Evolutionary conservation across 495 filamentous ascomycete species (phyloP).

Genomic region (Pyrenopolyporus hunteri): DNA sequence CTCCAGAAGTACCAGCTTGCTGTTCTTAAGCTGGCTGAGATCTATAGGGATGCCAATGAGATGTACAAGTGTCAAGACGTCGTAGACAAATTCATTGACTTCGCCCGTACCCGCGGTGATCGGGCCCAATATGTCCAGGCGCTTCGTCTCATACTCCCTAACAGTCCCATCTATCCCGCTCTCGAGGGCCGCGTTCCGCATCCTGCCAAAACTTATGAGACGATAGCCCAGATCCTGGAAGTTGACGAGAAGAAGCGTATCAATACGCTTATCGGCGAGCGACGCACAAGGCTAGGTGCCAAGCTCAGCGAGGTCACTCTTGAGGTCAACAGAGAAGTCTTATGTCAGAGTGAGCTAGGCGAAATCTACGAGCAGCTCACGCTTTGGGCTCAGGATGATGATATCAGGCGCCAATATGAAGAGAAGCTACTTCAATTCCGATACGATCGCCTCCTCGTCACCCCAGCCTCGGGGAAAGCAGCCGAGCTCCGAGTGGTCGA

Average conservation of each 20-base stretch:
- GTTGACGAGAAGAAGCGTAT: slow-evolving; percentile 87
- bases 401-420: slow-evolving; percentile 80
- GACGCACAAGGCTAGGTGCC: slow-evolving; percentile 86
- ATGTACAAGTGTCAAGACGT: slow-evolving; percentile 74
- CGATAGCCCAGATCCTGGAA: slow-evolving; percentile 84
- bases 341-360: slow-evolving; percentile 71
- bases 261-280: slow-evolving; percentile 87
- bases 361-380: slow-evolving; percentile 79
- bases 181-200: slow-evolving; percentile 86
- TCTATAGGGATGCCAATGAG: slow-evolving; percentile 72
- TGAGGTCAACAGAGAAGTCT: slow-evolving; percentile 87
- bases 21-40: slow-evolving; percentile 71
- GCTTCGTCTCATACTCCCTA: slow-evolving; percentile 76
- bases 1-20: slow-evolving; percentile 76
- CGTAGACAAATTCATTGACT: slow-evolving; percentile 77
- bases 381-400: slow-evolving; percentile 89
- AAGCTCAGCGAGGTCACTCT: slow-evolving; percentile 78
- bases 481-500: slow-evolving; percentile 71
- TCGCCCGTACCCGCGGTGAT: slow-evolving; percentile 72
- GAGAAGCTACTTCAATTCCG: slow-evolving; percentile 86
- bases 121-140: slow-evolving; percentile 73
- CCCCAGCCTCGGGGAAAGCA: slow-evolving; percentile 67
- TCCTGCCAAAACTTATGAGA: slow-evolving; percentile 80
- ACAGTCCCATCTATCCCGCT: slow-evolving; percentile 74
- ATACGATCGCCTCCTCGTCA: slow-evolving; percentile 73